Evolutionary conservation across 805 yeast genomes (phyloP).

Genomic region (Torulaspora indica): DNA sequence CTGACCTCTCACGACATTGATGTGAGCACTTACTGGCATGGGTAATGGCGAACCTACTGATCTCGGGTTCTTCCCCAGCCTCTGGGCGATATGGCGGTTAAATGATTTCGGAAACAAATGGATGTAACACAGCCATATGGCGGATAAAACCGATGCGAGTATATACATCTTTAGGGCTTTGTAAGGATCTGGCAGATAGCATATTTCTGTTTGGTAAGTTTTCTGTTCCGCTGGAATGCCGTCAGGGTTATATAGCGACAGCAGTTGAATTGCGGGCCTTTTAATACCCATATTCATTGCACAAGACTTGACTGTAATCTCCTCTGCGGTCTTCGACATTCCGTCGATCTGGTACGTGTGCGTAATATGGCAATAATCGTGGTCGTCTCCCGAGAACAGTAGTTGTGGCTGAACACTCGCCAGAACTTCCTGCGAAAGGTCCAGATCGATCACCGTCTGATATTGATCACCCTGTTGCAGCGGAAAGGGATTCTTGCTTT

Average conservation of each 20-base stretch:
- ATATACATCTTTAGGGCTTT: slow-evolving; percentile 39
- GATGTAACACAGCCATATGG: slow-evolving; percentile 20
- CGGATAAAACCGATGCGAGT: slow-evolving; percentile 22
- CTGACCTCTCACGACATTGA: background rate
- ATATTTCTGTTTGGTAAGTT: slow-evolving; percentile 44
- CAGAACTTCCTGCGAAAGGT: slow-evolving; percentile 55
- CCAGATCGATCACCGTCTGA: slow-evolving; percentile 76
- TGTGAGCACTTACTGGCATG: slow-evolving; percentile 20
- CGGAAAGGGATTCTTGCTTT: slow-evolving; percentile 61
- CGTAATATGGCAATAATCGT: slow-evolving; percentile 80
- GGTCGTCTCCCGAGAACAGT: slow-evolving; percentile 92
- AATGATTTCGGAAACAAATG: slow-evolving; percentile 32
- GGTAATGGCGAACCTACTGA: slow-evolving; percentile 17
- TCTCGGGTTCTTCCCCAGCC: slow-evolving; percentile 10
- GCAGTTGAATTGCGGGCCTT: slow-evolving; percentile 79
- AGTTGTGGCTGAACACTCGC: slow-evolving; percentile 56
- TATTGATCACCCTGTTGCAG: slow-evolving; percentile 74
- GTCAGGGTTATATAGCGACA: slow-evolving; percentile 56
- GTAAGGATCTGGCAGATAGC: slow-evolving; percentile 56
- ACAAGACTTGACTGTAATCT: slow-evolving; percentile 81
- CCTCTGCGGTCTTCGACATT: slow-evolving; percentile 45
- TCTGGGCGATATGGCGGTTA: slow-evolving; percentile 15
- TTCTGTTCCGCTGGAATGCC: slow-evolving; percentile 18
- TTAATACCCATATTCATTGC: slow-evolving; percentile 91
- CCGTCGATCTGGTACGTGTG: slow-evolving; percentile 42